Percentiles rank a stretch among this genome's conserved stretches.
Evolutionary conservation across 163 green algal genomes (phyloP).

Genomic region (Chlorella variabilis): DNA sequence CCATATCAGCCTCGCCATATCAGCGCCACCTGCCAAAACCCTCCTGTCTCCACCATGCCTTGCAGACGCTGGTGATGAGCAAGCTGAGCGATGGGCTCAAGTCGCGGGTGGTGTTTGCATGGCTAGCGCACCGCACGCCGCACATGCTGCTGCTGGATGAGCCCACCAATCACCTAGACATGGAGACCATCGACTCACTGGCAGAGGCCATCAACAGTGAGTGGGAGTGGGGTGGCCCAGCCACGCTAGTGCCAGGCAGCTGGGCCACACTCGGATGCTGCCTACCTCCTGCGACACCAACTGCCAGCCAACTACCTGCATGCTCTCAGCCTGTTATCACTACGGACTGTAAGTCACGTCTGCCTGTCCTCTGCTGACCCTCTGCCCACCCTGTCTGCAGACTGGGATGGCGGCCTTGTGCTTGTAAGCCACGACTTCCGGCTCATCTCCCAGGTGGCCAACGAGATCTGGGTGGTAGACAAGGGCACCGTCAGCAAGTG

Average conservation of each 20-base stretch:
- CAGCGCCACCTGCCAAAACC: too few relatives aligned
- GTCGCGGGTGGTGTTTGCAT: constrained; percentile 91
- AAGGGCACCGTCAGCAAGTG: constrained; percentile 75
- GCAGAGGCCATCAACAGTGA: constrained; percentile 90
- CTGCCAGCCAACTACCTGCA: too few relatives aligned
- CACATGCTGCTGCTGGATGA: constrained; percentile 94
- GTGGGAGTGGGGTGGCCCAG: not conserved
- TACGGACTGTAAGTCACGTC: too few relatives aligned
- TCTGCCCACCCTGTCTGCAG: too few relatives aligned
- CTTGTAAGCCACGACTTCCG: constrained; percentile 98
- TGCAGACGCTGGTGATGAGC: constrained; percentile 62
- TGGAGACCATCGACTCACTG: constrained; percentile 93
- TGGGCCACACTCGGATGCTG: too few relatives aligned
- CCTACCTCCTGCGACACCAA: too few relatives aligned
- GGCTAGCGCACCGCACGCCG: constrained; percentile 84
- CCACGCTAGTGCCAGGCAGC: too few relatives aligned
- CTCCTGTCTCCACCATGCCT: too few relatives aligned
- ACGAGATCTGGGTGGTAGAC: constrained; percentile 93
- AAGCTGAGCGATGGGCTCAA: constrained; percentile 94
- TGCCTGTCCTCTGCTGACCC: too few relatives aligned
- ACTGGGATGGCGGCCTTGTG: constrained; percentile 94
- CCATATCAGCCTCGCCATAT: too few relatives aligned
- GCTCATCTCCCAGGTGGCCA: constrained; percentile 93
- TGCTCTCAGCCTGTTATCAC: too few relatives aligned
- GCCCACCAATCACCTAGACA: constrained; percentile 96